A percentile compares a stretch with the other conserved stretches of the same genome.
phyloP scores from a whole-genome alignment of 495 filamentous ascomycete species.

The Tuber melanosporum region DNA sequence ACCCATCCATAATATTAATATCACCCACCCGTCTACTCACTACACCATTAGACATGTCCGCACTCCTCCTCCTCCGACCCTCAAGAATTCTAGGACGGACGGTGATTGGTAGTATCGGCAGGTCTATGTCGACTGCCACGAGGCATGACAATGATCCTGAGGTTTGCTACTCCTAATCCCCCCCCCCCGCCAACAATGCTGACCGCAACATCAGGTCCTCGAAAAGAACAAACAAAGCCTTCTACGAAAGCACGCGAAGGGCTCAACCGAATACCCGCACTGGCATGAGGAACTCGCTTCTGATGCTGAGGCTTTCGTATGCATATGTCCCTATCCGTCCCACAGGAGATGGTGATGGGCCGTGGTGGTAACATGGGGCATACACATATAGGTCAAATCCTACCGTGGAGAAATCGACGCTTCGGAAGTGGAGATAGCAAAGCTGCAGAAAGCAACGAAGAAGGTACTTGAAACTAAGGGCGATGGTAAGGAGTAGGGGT shows the following conservation, averaged over 20 bases:
- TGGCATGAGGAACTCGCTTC: constrained; percentile 41
- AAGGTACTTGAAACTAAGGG: constrained; percentile 28
- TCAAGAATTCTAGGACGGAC: background rate
- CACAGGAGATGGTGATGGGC: background rate
- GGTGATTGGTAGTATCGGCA: background rate
- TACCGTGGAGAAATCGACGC: constrained; percentile 53
- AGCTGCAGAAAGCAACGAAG: constrained; percentile 52
- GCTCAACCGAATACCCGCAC: constrained; percentile 32
- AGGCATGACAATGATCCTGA: constrained; percentile 40
- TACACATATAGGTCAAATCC: constrained; percentile 53
- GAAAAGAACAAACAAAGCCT: constrained; percentile 37
- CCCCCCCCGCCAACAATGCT: background rate
- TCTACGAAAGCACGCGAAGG: constrained; percentile 32
- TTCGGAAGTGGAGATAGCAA: constrained; percentile 46
- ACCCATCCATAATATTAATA: background rate
- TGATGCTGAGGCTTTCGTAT: constrained; percentile 39
- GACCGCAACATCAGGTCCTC: constrained; percentile 23
- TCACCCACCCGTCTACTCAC: background rate
- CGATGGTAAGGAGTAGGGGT: constrained; percentile 5
- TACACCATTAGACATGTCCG: background rate
- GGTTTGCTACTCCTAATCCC: constrained; percentile 15
- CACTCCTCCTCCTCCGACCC: background rate
- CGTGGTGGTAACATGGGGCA: background rate
- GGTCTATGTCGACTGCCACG: constrained; percentile 10
- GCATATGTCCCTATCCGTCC: constrained; percentile 8